Base-by-base conservation (phyloP, 2,329 filamentous ascomycete genomes). In the Aspergillus hiratsukae region DNA sequence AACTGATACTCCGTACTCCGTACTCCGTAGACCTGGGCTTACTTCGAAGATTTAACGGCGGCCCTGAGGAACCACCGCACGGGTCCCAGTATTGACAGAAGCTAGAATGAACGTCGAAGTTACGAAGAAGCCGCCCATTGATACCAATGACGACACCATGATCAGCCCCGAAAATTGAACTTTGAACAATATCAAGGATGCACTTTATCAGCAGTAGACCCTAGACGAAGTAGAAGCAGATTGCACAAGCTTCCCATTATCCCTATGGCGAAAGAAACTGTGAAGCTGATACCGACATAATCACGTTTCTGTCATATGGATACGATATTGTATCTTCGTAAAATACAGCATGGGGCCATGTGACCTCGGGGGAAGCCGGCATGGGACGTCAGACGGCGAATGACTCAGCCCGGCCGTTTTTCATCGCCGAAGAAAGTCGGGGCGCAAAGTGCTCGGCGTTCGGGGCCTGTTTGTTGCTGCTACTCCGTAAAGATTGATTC, bases 211-310 rank as follows among this genome's bases (percentile, higher is more conserved):
- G 11, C 9, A 3, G n/a, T 11, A 46, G 43, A 25, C 6, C 19
- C 3, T 14, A 3, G 31, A 28, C 49, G 51, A 71, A 70, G 61
- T 68, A 64, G 52, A 72, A 72, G 53, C 61, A 58, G 48, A 7
- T 54, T 25, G 4, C 56, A 61, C 43, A 25, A 46, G 11, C 62
- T 70, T 63, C 67, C 70, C 69, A 72, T 70, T 72, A 67, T 65
- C 61, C 27, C 52, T 57, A 17, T 49, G 55, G 48, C 11, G n/a
- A 28, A 2, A 5, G 31, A 52, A 17, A 11, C 40, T 19, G 14
- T 17, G 17, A 45, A 25, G 19, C 45, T 25, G 41, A 14, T 28
- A 17, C 23, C 49, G 49, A 52, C 23, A 7, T 45, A 29, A 49
- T 46, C 27, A 49, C 37, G 19, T 29, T 19, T 31, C 14, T 48